Base-by-base conservation (phyloP, 1,284 basidiomycete species). In the Macrocystidia cucumis region DNA sequence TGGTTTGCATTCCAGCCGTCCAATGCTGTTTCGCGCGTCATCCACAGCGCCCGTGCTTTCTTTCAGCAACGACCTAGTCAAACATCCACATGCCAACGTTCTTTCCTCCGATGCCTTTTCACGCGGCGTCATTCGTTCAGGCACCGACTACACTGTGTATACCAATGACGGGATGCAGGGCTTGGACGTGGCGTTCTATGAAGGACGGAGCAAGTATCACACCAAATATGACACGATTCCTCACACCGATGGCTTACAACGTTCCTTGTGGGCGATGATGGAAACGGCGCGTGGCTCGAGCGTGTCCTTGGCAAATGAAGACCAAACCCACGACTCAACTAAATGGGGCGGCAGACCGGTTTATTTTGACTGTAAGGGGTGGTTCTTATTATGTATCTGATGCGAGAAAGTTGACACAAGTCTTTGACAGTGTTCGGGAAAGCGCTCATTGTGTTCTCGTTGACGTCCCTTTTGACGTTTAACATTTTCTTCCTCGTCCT, bases 181-280 rank as follows among this genome's bases (percentile, higher is more conserved):
- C 3, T 63, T 84, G 4, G 83, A 87, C 45, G 58, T 85, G 17
- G 78, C 83, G 1, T 87, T 87, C 50, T 87, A 86, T 54, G 71
- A 67, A 37, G 72, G 73, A 3, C 63, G 84, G 34, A 74, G 75
- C 40, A 67, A 66, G 41, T 87, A 87, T 45, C 84, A 87, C 49
- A 87, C 83, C 0, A 67, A 67, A 47, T 72, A 72, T 29, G 78
- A 86, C 44, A 63, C 74, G 1, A 63, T 82, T 22, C 56, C 76
- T 26, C 69, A 69, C 44, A 65, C 73, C 38, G 53, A 63, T 9
- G 74, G 71, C 0, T 65, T 67, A 13, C 63, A 63, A 42, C 62
- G 59, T 38, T 69, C 83, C 2, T 54, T 86, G 6, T 87, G 83
- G 83, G 66, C 71, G 2, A 83, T 87, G 78, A 70, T 87, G 69